These are phyloP conservation scores for Aspergillus taichungensis DNA, from an alignment of 495 filamentous ascomycete species.

Conservation along the genomic window DNA sequence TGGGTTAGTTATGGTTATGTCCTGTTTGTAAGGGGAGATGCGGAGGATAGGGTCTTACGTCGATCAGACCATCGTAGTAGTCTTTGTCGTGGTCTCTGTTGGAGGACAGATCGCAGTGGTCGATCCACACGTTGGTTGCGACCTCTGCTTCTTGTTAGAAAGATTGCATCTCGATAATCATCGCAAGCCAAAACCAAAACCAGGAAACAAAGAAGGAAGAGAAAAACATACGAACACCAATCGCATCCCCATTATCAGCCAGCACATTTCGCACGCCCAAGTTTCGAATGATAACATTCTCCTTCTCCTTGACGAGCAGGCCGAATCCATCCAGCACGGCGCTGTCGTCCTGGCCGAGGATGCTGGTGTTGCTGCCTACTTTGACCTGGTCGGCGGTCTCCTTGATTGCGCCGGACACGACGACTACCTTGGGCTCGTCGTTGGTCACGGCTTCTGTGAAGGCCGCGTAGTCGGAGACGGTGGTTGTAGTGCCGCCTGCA, in stretches of 20 bases:
- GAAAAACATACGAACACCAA: slow-evolving; percentile 39
- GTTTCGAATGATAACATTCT: slow-evolving; percentile 58
- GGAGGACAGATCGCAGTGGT: slow-evolving; percentile 58
- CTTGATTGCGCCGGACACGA: slow-evolving; percentile 39
- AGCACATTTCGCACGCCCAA: slow-evolving; percentile 50
- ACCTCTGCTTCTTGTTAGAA: slow-evolving; percentile 21
- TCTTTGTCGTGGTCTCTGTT: slow-evolving; percentile 50
- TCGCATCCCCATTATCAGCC: slow-evolving; percentile 50
- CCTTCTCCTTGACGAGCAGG: slow-evolving; percentile 37
- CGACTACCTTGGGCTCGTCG: slow-evolving; percentile 37
- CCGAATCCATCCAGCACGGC: slow-evolving; percentile 25
- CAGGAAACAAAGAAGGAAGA: not conserved
- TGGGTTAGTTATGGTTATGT: not conserved
- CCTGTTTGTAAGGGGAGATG: not conserved
- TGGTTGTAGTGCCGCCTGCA: slow-evolving; percentile 47
- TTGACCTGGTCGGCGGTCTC: slow-evolving; percentile 32
- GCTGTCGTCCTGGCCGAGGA: slow-evolving; percentile 35
- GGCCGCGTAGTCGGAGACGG: slow-evolving; percentile 47
- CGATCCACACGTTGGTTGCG: slow-evolving; percentile 57
- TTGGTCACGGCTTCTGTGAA: slow-evolving; percentile 42
- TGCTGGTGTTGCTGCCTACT: slow-evolving; percentile 46
- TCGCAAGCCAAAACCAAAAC: no score
- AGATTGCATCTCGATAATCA: no score
- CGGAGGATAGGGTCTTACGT: slow-evolving; percentile 31
- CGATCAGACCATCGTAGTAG: slow-evolving; percentile 60